Conservation (phyloP, 352 stramenopile genomes). For the Globisporangium spinosum region DNA sequence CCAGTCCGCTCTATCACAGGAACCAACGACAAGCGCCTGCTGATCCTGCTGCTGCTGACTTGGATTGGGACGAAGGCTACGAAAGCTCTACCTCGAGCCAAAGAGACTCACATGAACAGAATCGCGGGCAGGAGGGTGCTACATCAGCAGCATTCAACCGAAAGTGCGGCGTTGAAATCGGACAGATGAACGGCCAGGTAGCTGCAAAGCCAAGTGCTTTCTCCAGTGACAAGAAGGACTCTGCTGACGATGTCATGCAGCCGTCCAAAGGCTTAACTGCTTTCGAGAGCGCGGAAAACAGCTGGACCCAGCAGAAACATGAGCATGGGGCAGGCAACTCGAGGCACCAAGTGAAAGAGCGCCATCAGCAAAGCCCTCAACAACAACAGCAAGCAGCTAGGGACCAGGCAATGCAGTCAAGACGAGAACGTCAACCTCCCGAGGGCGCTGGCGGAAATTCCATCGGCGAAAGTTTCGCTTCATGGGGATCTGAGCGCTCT, state of each 20-base stretch:
- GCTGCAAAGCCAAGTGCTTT: not conserved
- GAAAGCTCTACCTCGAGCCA: not conserved
- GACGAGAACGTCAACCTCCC: not conserved
- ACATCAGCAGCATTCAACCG: not conserved
- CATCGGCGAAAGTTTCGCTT: not conserved
- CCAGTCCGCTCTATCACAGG: constrained; percentile 8
- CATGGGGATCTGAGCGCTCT: not conserved
- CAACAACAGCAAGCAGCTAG: not conserved
- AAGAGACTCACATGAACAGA: not conserved
- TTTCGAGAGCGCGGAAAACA: not conserved
- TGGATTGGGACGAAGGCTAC: constrained; percentile 1
- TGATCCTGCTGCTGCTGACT: constrained; percentile 11
- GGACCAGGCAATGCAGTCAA: not conserved
- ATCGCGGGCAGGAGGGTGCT: not conserved
- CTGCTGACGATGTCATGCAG: not conserved
- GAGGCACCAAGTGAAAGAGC: not conserved
- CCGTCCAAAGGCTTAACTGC: not conserved
- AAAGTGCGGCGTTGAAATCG: not conserved
- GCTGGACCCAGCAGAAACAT: not conserved
- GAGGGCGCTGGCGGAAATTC: not conserved
- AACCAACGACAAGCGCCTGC: constrained; percentile 17
- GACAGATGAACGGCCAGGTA: not conserved
- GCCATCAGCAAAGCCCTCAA: not conserved
- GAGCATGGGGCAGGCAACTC: not conserved
- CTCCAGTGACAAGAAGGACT: not conserved